These are phyloP conservation scores for Phaeodactylum tricornutum DNA, from an alignment of 108 stramenopile species.

Conservation along the genomic window DNA sequence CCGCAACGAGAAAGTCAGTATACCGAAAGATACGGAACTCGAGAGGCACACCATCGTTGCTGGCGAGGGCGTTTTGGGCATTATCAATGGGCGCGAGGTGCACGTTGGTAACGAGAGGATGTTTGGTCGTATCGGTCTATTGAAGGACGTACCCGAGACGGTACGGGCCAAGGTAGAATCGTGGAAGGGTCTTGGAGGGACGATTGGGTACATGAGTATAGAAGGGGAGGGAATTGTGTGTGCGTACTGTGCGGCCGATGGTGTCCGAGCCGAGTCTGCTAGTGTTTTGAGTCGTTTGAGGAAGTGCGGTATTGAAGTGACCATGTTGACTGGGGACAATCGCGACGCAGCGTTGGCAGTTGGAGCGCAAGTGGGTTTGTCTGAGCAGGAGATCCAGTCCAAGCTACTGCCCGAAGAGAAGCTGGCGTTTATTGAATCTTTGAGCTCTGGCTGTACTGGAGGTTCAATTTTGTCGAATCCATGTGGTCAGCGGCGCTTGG, in stretches of 20 bases:
- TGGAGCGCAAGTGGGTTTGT: conserved; percentile 57
- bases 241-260: conserved; percentile 64
- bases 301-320: conserved; percentile 58
- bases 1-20: conserved; percentile 33
- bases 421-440: conserved; percentile 20
- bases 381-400: conserved; percentile 26
- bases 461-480: too few relatives aligned
- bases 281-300: conserved; percentile 46
- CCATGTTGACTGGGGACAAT: conserved; percentile 93
- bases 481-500: too few relatives aligned
- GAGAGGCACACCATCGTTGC: conserved; percentile 42
- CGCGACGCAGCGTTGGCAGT: conserved; percentile 71
- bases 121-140: conserved; percentile 45
- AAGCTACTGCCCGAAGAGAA: conserved; percentile 70
- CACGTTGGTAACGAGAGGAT: conserved; percentile 65
- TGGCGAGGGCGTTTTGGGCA: conserved; percentile 59
- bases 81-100: conserved; percentile 36
- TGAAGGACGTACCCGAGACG: conserved; percentile 16
- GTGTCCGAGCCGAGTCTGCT: conserved; percentile 42
- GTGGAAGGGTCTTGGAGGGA: conserved; percentile 45
- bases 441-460: too few relatives aligned
- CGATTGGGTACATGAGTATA: conserved; percentile 63
- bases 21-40: conserved; percentile 23
- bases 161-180: conserved; percentile 18
- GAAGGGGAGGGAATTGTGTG: conserved; percentile 65